These are phyloP conservation scores for Epichloe glyceriae DNA, from an alignment of 2,329 filamentous ascomycete genomes.

Conservation along the genomic window DNA sequence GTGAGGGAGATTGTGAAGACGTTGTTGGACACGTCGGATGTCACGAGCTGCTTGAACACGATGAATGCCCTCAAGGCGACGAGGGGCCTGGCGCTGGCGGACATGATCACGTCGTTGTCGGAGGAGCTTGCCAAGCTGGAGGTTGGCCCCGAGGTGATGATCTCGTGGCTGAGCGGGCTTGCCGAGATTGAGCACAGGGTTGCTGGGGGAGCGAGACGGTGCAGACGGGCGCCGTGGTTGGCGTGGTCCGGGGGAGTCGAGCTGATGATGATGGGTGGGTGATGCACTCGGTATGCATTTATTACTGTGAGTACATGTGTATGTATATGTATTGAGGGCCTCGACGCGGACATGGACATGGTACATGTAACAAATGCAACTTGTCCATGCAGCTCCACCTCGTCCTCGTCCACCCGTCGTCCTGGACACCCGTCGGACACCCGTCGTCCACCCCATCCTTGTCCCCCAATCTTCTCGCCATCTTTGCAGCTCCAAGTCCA, in stretches of 20 bases:
- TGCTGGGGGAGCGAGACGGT: constrained; percentile 70
- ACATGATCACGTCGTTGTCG: constrained; percentile 77
- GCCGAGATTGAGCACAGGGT: constrained; percentile 89
- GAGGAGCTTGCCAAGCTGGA: constrained; percentile 75
- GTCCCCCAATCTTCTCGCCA: too few species aligned
- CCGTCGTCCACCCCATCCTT: too few species aligned
- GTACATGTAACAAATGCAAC: too few species aligned
- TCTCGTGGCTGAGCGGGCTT: constrained; percentile 81
- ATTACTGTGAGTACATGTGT: too few species aligned
- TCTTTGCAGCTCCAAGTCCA: too few species aligned
- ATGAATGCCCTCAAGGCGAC: constrained; percentile 77
- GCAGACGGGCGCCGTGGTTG: constrained; percentile 87
- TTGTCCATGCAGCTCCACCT: too few species aligned
- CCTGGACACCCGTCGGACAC: too few species aligned
- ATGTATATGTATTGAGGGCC: too few species aligned
- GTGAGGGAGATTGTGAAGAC: constrained; percentile 75
- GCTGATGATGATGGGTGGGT: constrained; percentile 29
- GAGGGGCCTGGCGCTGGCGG: constrained; percentile 80
- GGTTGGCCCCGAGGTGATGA: constrained; percentile 74
- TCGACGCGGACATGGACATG: too few species aligned
- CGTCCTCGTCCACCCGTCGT: too few species aligned
- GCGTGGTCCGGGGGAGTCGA: constrained; percentile 83
- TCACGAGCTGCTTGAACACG: constrained; percentile 77
- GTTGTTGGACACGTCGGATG: constrained; percentile 70
- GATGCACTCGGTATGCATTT: too few species aligned